Evolutionary conservation across 768 basidiomycete species (phyloP).

Genomic region (Pisolithus marmoratus): DNA sequence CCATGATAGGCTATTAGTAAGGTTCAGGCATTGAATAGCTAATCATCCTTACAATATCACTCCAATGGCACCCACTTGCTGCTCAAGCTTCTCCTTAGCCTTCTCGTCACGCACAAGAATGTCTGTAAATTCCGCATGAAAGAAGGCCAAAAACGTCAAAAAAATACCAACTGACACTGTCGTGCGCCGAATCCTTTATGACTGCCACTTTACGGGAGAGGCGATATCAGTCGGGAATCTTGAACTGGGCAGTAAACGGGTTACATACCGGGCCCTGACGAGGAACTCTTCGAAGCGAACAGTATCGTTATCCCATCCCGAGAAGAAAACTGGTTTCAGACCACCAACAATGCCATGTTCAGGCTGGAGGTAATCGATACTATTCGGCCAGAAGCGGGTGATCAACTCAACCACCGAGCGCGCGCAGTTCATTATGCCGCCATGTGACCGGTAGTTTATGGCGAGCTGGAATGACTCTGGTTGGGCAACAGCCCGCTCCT

Average conservation of each 20-base stretch:
- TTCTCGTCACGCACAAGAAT: background rate
- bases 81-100: background rate
- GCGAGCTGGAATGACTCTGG: constrained; percentile 50
- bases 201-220: constrained; percentile 31
- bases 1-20: background rate
- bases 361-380: constrained; percentile 52
- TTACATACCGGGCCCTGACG: constrained; percentile 40
- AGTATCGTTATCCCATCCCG: constrained; percentile 38
- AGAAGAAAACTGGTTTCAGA: constrained; percentile 53
- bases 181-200: constrained; percentile 3
- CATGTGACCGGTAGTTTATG: constrained; percentile 66
- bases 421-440: constrained; percentile 70
- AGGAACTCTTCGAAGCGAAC: constrained; percentile 51
- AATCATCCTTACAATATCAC: background rate
- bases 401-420: constrained; percentile 60
- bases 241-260: background rate
- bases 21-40: background rate
- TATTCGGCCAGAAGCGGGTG: constrained; percentile 52
- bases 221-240: constrained; percentile 8
- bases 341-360: constrained; percentile 55
- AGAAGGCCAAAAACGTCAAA: too few relatives aligned
- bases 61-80: background rate
- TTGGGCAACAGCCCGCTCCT: constrained; percentile 11
- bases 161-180: background rate
- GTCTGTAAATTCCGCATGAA: background rate